Percentiles rank a stretch among this genome's conserved stretches.
Evolutionary conservation across 345 rosid genomes (phyloP).

Genomic region (Dipteronia dyeriana): DNA sequence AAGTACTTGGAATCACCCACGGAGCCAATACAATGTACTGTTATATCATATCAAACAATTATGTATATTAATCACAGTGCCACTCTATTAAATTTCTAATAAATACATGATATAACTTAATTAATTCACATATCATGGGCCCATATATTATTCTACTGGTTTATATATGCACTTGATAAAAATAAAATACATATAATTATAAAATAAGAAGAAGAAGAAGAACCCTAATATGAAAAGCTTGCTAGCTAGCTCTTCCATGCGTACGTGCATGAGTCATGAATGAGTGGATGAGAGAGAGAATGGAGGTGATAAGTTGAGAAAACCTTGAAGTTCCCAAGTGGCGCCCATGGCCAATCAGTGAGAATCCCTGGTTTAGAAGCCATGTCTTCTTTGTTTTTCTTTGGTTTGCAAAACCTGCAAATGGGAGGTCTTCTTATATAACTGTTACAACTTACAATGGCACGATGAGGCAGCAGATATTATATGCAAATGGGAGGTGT

Average conservation of each 20-base stretch:
- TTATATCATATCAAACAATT: background rate
- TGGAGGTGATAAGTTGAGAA: background rate
- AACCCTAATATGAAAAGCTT: background rate
- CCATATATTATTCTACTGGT: too few species aligned
- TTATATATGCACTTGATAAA: too few species aligned
- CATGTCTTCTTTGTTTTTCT: conserved; percentile 29
- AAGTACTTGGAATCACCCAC: conserved; percentile 31
- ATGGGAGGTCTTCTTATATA: background rate
- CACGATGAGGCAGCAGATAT: too few species aligned
- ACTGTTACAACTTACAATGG: too few species aligned
- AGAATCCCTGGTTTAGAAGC: conserved; percentile 65
- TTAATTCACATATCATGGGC: too few species aligned
- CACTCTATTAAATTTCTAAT: too few species aligned
- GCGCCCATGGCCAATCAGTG: conserved; percentile 70
- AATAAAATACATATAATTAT: too few species aligned
- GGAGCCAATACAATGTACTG: conserved; percentile 60
- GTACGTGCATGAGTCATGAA: background rate
- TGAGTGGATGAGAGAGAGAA: background rate
- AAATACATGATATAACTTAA: too few species aligned
- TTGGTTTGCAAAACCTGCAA: background rate
- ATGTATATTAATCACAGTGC: background rate
- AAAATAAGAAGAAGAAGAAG: background rate
- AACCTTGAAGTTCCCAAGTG: conserved; percentile 67
- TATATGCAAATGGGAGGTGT: too few species aligned
- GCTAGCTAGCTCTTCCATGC: background rate